Evolutionary conservation across 2,329 filamentous ascomycete genomes (phyloP), one percentile per base, ranked within the genome.

Genomic region (Diaporthe sp.): DNA sequence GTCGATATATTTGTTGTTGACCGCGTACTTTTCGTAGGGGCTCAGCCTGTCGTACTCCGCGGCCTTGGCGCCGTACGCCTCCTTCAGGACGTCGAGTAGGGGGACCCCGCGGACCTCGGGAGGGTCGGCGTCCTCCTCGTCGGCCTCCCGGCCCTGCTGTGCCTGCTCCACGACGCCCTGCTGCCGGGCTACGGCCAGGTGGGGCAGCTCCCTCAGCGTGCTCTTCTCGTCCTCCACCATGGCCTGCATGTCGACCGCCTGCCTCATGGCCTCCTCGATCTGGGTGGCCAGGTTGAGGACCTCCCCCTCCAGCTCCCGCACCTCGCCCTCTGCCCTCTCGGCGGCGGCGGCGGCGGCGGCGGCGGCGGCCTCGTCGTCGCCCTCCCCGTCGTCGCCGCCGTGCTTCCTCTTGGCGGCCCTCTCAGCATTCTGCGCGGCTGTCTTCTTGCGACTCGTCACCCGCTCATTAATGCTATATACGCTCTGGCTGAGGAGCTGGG

Each of bases 1-100:
- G n/a, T 83, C 82, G 74, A 87, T 86, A 79, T 92, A 92, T 79
- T 91, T 88, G 80, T 92, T 92, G 82, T 91, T 86, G 17, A 85
- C 78, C 6, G 85, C 89, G 79, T 92, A 92, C 37, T 87, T 87
- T 77, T 88, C 82, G 75, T 88, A 81, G 62, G 84, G 79, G 49
- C 79, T 83, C 78, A 88, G 81, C 2, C 79, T 77, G 0, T 81
- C 81, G 79, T 91, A 91, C 55, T 87, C 85, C 15, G 78, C 79
- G 0, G 81, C 79, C 72, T 87, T 87, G 46, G 81, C 77, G 42
- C 82, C 79, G 42, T 84, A 84, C 17, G 83, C 81, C 9, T 83
- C 76, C 9, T 80, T 79, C 28, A 82, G 75, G 15, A 84, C 81
- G 6, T 84, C 82, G 17, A 76, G 72, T 37, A 82, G 69, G 10